Evolutionary conservation across 176 grass and related monocot species (phyloP).

Genomic region (Carex pumila): DNA sequence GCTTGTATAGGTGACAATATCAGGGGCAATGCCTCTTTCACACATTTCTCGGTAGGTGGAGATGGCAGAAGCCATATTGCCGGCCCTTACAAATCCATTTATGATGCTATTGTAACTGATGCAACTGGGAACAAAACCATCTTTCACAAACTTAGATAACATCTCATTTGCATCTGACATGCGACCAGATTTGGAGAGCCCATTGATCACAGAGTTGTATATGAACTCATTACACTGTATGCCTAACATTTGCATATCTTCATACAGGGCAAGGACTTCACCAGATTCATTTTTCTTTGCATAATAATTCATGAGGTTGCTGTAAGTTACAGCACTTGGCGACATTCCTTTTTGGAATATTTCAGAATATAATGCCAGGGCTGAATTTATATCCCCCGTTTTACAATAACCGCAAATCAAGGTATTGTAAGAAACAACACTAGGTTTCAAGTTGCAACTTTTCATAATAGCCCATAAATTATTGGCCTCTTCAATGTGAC

Average conservation of each 20-base stretch:
- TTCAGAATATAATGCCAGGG: slow-evolving; percentile 49
- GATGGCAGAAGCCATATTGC: slow-evolving; percentile 43
- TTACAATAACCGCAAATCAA: slow-evolving; percentile 60
- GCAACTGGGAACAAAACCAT: slow-evolving; percentile 67
- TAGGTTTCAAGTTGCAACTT: slow-evolving; percentile 39
- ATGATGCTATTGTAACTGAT: slow-evolving; percentile 90
- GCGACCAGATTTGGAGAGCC: slow-evolving; percentile 32
- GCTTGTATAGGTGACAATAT: slow-evolving; percentile 74
- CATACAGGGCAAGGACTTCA: slow-evolving; percentile 41
- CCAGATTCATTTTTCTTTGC: slow-evolving; percentile 43
- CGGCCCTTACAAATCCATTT: slow-evolving; percentile 51
- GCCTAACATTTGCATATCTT: slow-evolving; percentile 49
- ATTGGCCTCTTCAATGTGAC: slow-evolving; percentile 42
- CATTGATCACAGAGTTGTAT: slow-evolving; percentile 72
- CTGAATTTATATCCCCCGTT: slow-evolving; percentile 55
- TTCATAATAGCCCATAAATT: slow-evolving; percentile 58
- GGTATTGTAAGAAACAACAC: slow-evolving; percentile 35
- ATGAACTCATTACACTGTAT: slow-evolving; percentile 56
- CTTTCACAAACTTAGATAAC: slow-evolving; percentile 48
- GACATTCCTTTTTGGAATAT: slow-evolving; percentile 42
- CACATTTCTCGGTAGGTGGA: slow-evolving; percentile 55
- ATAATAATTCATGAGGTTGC: slow-evolving; percentile 58
- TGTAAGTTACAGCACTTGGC: slow-evolving; percentile 69
- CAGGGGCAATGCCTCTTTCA: slow-evolving; percentile 39
- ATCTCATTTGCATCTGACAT: slow-evolving; percentile 57